Evolutionary conservation across 2,329 filamentous ascomycete genomes (phyloP).

Genomic region (Colletotrichum eremochloae): DNA sequence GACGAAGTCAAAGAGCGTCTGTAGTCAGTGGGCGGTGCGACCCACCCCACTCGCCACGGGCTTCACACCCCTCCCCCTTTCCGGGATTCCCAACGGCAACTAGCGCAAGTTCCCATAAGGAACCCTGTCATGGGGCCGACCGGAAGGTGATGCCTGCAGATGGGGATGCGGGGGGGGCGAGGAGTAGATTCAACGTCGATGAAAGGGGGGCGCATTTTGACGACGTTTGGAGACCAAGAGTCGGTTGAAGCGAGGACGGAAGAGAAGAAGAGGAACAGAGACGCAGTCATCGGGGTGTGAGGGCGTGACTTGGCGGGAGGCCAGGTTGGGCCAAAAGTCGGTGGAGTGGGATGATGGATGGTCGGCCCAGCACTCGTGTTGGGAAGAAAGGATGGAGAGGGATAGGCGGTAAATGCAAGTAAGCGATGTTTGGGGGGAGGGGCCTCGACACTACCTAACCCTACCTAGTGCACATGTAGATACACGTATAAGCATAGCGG

Average conservation of each 20-base stretch:
- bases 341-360: constrained; percentile 30
- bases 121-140: constrained; percentile 37
- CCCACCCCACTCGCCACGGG: constrained; percentile 37
- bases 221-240: background rate
- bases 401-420: constrained; percentile 38
- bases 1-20: constrained; percentile 29
- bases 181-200: constrained; percentile 38
- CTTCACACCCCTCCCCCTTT: constrained; percentile 36
- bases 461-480: background rate
- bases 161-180: constrained; percentile 40
- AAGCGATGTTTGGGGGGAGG: constrained; percentile 18
- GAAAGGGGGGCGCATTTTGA: constrained; percentile 32
- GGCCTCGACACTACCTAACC: background rate
- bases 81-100: constrained; percentile 40
- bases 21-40: constrained; percentile 24
- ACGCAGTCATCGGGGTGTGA: constrained; percentile 11
- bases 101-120: constrained; percentile 39
- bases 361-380: constrained; percentile 38
- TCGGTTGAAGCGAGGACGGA: background rate
- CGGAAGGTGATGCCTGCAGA: constrained; percentile 41
- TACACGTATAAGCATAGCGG: background rate
- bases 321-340: constrained; percentile 34
- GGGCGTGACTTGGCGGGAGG: constrained; percentile 19
- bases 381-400: constrained; percentile 30
- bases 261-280: background rate